A percentile compares a stretch with the other conserved stretches of the same genome.
Conservation (phyloP, 208 protist species). For the Acanthamoeba lenticulata region DNA sequence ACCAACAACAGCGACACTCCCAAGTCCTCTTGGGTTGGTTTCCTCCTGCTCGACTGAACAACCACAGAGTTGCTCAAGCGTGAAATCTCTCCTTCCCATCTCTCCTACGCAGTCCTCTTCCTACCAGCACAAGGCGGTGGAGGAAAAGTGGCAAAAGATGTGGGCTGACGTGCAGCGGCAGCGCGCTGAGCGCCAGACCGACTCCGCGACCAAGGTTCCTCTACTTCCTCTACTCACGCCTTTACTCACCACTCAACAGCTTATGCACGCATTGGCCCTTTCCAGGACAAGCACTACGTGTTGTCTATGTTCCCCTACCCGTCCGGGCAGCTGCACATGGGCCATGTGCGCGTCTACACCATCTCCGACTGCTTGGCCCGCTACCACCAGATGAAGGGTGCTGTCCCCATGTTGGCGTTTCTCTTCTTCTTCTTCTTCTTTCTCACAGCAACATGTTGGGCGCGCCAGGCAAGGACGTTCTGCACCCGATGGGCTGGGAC, state of each 20-base stretch:
- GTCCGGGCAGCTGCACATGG: conserved; percentile 88
- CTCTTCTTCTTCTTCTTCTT: background rate
- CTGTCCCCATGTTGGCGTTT: no score
- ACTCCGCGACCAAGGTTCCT: background rate
- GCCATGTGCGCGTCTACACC: conserved; percentile 89
- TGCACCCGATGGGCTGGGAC: conserved; percentile 93
- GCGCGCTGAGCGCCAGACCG: no score
- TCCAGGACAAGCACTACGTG: conserved; percentile 79
- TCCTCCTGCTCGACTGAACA: no score
- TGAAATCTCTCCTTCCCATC: no score
- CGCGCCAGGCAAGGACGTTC: conserved; percentile 72
- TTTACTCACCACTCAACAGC: background rate
- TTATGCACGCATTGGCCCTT: background rate
- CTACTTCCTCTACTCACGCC: background rate
- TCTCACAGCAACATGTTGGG: background rate
- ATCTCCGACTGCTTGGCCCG: conserved; percentile 85
- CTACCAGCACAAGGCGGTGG: background rate
- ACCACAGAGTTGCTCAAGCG: no score
- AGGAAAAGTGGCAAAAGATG: conserved; percentile 34
- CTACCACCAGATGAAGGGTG: conserved; percentile 80
- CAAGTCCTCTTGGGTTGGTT: no score
- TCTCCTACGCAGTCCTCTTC: no score
- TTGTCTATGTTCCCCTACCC: conserved; percentile 90
- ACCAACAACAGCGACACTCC: no score
- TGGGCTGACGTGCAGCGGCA: background rate